Percentiles rank a stretch among this genome's conserved stretches.
Conservation (phyloP, 2,329 filamentous ascomycete genomes). For the Tolypocladium amazonense region DNA sequence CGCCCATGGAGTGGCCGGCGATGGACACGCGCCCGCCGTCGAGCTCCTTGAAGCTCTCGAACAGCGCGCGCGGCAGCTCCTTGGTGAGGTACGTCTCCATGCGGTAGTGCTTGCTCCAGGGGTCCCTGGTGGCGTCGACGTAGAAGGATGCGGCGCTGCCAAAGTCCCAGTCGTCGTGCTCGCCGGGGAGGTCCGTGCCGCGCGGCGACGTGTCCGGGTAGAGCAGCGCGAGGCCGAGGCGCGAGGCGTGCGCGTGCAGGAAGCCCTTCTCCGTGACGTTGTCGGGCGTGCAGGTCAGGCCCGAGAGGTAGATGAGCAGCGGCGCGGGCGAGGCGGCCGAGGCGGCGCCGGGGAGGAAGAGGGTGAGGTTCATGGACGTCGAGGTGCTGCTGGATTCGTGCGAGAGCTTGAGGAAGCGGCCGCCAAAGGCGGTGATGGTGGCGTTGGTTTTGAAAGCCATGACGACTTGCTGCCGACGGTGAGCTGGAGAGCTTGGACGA, state of each 20-base stretch:
- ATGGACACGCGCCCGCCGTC: constrained; percentile 67
- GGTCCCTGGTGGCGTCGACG: constrained; percentile 68
- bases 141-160: constrained; percentile 92
- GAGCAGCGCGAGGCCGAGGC: constrained; percentile 79
- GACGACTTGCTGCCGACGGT: constrained; percentile 10
- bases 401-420: constrained; percentile 86
- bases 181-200: constrained; percentile 68
- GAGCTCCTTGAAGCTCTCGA: constrained; percentile 57
- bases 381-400: constrained; percentile 70
- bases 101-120: constrained; percentile 70
- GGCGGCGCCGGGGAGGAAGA: constrained; percentile 76
- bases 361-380: constrained; percentile 85
- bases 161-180: constrained; percentile 87
- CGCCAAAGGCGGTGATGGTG: constrained; percentile 84
- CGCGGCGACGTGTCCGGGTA: constrained; percentile 94
- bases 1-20: constrained; percentile 93
- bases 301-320: constrained; percentile 85
- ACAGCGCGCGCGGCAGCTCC: constrained; percentile 75
- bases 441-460: constrained; percentile 88
- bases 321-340: constrained; percentile 48
- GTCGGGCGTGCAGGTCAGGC: constrained; percentile 88
- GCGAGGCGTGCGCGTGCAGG: constrained; percentile 73
- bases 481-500: not conserved
- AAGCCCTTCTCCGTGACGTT: constrained; percentile 78
- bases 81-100: constrained; percentile 92